Evolutionary conservation across 163 green algal species (phyloP).

Genomic region (Chlamydomonas reinhardtii): DNA sequence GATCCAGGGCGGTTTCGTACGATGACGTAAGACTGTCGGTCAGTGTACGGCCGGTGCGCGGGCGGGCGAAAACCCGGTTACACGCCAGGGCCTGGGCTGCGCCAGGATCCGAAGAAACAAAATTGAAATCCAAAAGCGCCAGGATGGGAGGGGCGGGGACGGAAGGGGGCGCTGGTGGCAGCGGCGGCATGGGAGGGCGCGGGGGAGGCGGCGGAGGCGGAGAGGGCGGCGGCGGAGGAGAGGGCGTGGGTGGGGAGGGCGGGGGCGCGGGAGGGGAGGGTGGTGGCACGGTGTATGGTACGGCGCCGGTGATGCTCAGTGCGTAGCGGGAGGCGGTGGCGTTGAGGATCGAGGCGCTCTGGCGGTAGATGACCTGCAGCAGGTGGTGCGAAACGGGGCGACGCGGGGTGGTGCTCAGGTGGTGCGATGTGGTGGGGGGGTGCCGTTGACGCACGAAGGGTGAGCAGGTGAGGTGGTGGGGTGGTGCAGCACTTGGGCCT

Average conservation of each 20-base stretch:
- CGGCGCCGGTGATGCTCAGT: not conserved
- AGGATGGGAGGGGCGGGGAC: not conserved
- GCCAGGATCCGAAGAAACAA: not conserved
- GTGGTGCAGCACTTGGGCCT: too few species aligned
- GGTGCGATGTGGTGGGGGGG: not conserved
- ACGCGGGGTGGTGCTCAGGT: too few species aligned
- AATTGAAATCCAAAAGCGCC: not conserved
- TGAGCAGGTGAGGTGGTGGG: too few species aligned
- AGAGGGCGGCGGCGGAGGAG: not conserved
- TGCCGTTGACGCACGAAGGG: not conserved
- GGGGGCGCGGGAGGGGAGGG: not conserved
- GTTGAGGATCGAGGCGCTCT: not conserved
- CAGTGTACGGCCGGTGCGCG: too few species aligned
- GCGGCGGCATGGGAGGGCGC: too few species aligned
- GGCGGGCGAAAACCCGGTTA: too few species aligned
- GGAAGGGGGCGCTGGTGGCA: not conserved
- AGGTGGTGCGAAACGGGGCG: too few species aligned
- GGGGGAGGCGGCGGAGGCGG: not conserved
- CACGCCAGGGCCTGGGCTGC: too few species aligned
- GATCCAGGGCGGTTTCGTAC: not conserved
- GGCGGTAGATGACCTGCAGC: not conserved
- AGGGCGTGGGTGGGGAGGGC: not conserved
- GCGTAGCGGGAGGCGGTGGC: not conserved
- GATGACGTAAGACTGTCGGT: not conserved
- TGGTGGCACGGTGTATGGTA: not conserved